Conservation (phyloP, 2,329 filamentous ascomycete species). For the Penicillium freii region DNA sequence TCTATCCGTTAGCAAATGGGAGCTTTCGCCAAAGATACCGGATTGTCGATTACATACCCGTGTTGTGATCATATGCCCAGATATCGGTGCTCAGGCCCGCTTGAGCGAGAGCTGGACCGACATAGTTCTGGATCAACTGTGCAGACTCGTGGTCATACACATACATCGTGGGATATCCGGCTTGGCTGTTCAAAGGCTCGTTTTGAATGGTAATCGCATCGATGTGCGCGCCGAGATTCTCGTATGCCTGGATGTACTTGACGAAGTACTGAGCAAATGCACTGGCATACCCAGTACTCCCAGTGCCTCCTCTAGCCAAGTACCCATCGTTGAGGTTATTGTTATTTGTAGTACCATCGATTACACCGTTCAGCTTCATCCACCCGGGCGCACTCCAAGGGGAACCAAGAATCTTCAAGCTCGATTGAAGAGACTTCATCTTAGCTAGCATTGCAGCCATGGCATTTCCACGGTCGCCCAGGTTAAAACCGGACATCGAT, state of each 20-base stretch:
- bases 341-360: slow-evolving; percentile 26
- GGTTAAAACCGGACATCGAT: slow-evolving; percentile 30
- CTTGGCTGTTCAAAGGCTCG: slow-evolving; percentile 40
- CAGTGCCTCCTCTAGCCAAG: slow-evolving; percentile 23
- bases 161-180: slow-evolving; percentile 41
- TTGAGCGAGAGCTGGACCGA: slow-evolving; percentile 29
- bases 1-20: neutral
- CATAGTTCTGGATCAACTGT: slow-evolving; percentile 32
- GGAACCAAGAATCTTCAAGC: slow-evolving; percentile 37
- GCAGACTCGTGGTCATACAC: slow-evolving; percentile 37
- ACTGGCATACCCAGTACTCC: slow-evolving; percentile 33
- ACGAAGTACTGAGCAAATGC: slow-evolving; percentile 38
- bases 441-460: slow-evolving; percentile 39
- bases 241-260: slow-evolving; percentile 40
- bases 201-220: slow-evolving; percentile 42
- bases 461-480: slow-evolving; percentile 36
- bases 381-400: slow-evolving; percentile 42
- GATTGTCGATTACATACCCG: slow-evolving; percentile 18
- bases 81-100: slow-evolving; percentile 27
- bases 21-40: neutral
- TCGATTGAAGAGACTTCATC: slow-evolving; percentile 38
- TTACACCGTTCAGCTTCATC: slow-evolving; percentile 42
- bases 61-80: slow-evolving; percentile 43
- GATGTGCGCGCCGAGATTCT: slow-evolving; percentile 31
- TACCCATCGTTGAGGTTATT: slow-evolving; percentile 37